A percentile compares a stretch with the other conserved stretches of the same genome.
These are phyloP conservation scores for Fraxinus albicans DNA, from an alignment of 305 asterid species.

Conservation along the genomic window DNA sequence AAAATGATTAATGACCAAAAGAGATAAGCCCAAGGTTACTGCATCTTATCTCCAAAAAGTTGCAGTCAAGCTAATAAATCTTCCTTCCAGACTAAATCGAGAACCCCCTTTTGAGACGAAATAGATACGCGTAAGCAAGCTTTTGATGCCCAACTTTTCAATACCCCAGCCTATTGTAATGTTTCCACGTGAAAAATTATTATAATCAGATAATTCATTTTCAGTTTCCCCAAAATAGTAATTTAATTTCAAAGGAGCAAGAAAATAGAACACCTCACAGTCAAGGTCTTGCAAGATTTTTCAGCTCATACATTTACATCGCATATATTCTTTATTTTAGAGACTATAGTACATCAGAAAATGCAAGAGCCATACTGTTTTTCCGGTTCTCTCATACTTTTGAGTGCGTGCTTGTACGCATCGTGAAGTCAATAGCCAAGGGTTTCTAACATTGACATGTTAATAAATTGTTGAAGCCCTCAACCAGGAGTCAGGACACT, in stretches of 20 bases:
- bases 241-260: neutral
- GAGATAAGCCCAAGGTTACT: neutral
- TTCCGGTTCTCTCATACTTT: neutral
- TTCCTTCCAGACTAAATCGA: neutral
- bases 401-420: neutral
- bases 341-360: neutral
- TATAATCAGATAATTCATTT: neutral
- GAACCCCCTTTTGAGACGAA: neutral
- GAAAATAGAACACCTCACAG: neutral
- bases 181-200: neutral
- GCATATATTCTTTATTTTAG: neutral
- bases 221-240: neutral
- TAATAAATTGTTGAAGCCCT: neutral
- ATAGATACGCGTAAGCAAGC: neutral
- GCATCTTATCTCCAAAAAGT: neutral
- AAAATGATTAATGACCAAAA: neutral
- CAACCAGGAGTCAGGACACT: neutral
- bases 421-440: neutral
- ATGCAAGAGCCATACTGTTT: neutral
- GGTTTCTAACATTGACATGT: neutral
- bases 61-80: neutral
- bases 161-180: neutral
- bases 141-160: neutral
- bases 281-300: neutral
- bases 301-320: neutral